Evolutionary conservation across 768 basidiomycete genomes (phyloP), one percentile per base, ranked within the genome.

Genomic region (Rhodosporidiobolus sp.): DNA sequence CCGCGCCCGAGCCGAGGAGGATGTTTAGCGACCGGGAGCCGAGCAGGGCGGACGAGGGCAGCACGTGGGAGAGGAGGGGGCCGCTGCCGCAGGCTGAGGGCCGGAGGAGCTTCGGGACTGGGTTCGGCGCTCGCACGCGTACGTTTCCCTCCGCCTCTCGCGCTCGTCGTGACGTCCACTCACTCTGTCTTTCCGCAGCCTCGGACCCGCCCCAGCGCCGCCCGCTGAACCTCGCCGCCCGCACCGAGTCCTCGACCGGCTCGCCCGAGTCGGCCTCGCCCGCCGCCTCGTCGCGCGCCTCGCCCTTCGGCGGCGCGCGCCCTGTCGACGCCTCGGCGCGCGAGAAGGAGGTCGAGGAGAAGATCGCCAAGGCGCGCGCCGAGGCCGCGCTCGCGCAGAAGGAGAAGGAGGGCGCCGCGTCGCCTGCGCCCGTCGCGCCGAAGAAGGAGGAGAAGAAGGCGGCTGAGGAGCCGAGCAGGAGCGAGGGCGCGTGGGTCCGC

Each of bases 231-330:
- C 86, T 96, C 49, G 83, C 94, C 4, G 94, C 94, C 34, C 88
- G 92, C 38, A n/a, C n/a, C n/a, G n/a, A n/a, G n/a, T 89, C 90
- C 55, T 88, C 89, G 1, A 26, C 64, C 45, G 54, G 26, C 16
- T 7, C 74, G 20, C 3, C 91, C 90, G 1, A 89, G 67, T 82
- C 84, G 24, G 80, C 83, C 62, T 72, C 83, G 54, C 53, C 26
- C 2, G 28, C 83, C 10, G 79, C 84, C 48, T 82, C 87, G 48
- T 79, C 89, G 35, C 70, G 81, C 79, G 72, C 83, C 10, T 93
- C 86, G 80, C 94, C 94, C 11, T 98, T 98, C 78, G 96, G 95
- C 60, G 85, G 85, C 65, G 95, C 95, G 48, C 89, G 90, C 77
- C 93, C 95, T 20, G 90, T 97, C 30, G 94, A 98, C 80, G 88